Base-by-base conservation (phyloP, 768 basidiomycete genomes). In the Mrakia frigida region DNA sequence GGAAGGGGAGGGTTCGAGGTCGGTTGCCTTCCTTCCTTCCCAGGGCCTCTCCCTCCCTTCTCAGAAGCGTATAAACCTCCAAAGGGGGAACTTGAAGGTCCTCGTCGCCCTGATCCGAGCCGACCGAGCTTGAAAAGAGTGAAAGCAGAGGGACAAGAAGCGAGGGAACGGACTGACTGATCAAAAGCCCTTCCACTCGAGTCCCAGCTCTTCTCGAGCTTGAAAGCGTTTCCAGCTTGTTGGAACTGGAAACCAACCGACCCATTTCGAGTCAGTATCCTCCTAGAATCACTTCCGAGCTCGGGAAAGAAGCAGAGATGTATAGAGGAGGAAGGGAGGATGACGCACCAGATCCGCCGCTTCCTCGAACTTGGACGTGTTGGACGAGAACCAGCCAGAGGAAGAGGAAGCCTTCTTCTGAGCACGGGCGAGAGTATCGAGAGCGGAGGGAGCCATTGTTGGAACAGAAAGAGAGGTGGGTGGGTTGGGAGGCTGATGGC, bases 171-270 rank as follows among this genome's bases (percentile, higher is more conserved):
- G 16, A 79, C 79, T 53, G 25, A 84, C 83, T 81, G 79, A 79
- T 93, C 88, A 82, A 95, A 96, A 21, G 92, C 89, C 84, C 95
- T 92, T 4, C 97, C 97, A 0, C 93, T 92, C 79, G 93, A 92
- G 82, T 90, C 91, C 86, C 93, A 98, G 75, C 88, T 86, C 83
- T 94, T 94, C 82, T 98, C 95, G 77, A 97, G 86, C 81, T 86
- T 86, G 83, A 91, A 97, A 33, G 90, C 86, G 84, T 97, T 98
- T 73, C 93, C 96, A 21, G 96, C 94, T 82, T 95, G 91, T 81
- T 92, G 91, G 84, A 91, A 98, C 77, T 78, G 60, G 7, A n/a
- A 33, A 14, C 7, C 14, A 13, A 10, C 33, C 11, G 23, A 21
- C 14, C 46, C 46, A 50, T 18, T 16, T 1, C 18, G 13, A 2